Evolutionary conservation across 768 basidiomycete genomes (phyloP).

Genomic region (Amanita inopinata): DNA sequence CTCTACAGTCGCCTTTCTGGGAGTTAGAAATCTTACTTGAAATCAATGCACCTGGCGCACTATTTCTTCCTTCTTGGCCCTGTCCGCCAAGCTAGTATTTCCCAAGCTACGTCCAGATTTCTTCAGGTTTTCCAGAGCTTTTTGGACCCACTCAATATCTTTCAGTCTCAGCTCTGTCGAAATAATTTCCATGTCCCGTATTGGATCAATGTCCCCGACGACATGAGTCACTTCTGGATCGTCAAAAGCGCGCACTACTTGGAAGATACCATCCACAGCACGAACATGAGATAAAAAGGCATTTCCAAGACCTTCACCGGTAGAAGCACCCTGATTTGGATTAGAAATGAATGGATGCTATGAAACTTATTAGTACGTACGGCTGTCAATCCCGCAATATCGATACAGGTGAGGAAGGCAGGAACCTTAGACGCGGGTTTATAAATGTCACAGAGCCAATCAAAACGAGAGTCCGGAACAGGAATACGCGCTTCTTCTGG

Average conservation of each 20-base stretch:
- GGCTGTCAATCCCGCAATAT: slow-evolving; percentile 96
- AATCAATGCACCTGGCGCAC: slow-evolving; percentile 29
- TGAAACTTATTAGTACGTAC: slow-evolving; percentile 30
- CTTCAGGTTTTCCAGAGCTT: slow-evolving; percentile 71
- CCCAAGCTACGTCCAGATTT: slow-evolving; percentile 65
- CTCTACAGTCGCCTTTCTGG: slow-evolving; percentile 65
- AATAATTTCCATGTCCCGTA: slow-evolving; percentile 97
- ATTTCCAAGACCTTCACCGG: slow-evolving; percentile 96
- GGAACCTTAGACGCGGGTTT: slow-evolving; percentile 85
- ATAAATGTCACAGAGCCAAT: slow-evolving; percentile 88
- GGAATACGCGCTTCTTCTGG: slow-evolving; percentile 95
- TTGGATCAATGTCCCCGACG: slow-evolving; percentile 93
- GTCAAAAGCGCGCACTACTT: slow-evolving; percentile 95
- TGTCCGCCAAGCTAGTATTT: slow-evolving; percentile 77
- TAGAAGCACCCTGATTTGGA: slow-evolving; percentile 72
- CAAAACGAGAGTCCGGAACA: slow-evolving; percentile 89
- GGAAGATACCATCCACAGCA: slow-evolving; percentile 98
- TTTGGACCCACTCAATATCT: slow-evolving; percentile 99
- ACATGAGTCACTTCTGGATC: slow-evolving; percentile 99
- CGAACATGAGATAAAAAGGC: slow-evolving; percentile 96
- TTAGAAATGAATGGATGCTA: slow-evolving; percentile 4
- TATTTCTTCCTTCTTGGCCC: slow-evolving; percentile 93
- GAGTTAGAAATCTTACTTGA: background rate
- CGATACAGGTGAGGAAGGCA: slow-evolving; percentile 94
- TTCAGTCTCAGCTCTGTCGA: slow-evolving; percentile 89